phyloP scores from a whole-genome alignment of 192 early-diverging fungal genomes.

The Backusella sp. region DNA sequence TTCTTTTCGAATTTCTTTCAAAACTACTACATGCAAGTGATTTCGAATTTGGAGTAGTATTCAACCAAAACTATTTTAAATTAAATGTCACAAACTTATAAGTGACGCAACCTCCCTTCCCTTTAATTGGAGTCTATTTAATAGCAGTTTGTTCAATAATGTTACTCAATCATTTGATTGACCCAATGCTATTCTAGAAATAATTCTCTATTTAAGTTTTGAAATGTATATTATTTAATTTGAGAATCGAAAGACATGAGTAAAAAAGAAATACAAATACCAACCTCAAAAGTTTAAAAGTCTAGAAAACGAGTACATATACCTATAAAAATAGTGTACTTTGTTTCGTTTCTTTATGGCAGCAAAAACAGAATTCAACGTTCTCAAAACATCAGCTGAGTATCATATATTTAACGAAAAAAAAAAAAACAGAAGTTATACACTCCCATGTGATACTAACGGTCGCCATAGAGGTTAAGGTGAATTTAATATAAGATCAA shows the following conservation, averaged over 20 bases:
- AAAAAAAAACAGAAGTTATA: not conserved
- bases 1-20: not conserved
- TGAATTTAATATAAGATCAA: not conserved
- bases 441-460: not conserved
- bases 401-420: not conserved
- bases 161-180: not conserved
- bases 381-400: not conserved
- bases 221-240: not conserved
- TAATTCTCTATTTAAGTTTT: not conserved
- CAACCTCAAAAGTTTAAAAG: not conserved
- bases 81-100: not conserved
- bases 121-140: not conserved
- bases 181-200: not conserved
- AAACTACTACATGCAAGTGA: too few species aligned
- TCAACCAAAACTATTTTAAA: not conserved
- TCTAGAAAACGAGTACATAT: too few species aligned
- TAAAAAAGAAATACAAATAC: not conserved
- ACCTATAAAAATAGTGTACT: too few species aligned
- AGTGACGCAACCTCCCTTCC: not conserved
- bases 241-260: not conserved
- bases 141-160: not conserved
- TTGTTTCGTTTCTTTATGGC: too few species aligned
- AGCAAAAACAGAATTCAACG: not conserved
- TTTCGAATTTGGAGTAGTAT: too few species aligned
- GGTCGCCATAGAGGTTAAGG: not conserved